These are phyloP conservation scores for Boletus pseudo-olivaceus DNA, from an alignment of 768 basidiomycete species.

Conservation along the genomic window DNA sequence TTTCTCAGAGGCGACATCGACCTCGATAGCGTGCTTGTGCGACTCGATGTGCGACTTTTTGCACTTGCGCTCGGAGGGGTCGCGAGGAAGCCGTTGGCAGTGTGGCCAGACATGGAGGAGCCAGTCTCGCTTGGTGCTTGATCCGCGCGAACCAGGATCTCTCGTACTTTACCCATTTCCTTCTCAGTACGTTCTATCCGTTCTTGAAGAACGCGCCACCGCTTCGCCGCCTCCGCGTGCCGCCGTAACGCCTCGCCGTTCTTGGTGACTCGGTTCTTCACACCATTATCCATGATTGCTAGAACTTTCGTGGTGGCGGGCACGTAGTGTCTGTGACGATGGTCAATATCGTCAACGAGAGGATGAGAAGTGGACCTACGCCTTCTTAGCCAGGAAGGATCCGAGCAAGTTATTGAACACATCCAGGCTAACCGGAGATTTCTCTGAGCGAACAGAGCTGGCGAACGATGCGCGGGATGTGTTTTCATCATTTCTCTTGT, in stretches of 20 bases:
- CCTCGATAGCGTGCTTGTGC: slow-evolving; percentile 49
- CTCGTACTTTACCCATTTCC: slow-evolving; percentile 75
- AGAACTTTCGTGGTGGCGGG: slow-evolving; percentile 92
- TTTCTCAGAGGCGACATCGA: slow-evolving; percentile 81
- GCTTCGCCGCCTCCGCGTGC: slow-evolving; percentile 83
- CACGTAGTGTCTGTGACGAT: slow-evolving; percentile 74
- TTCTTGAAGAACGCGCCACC: slow-evolving; percentile 79
- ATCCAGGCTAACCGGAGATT: slow-evolving; percentile 52
- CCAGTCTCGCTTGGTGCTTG: slow-evolving; percentile 63
- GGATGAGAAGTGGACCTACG: slow-evolving; percentile 44
- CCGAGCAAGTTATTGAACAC: slow-evolving; percentile 64
- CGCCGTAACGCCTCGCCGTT: slow-evolving; percentile 92
- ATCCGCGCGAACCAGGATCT: slow-evolving; percentile 47
- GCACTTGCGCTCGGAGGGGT: slow-evolving; percentile 55
- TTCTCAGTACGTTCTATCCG: slow-evolving; percentile 76
- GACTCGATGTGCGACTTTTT: slow-evolving; percentile 42
- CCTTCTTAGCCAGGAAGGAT: slow-evolving; percentile 85
- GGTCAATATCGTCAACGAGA: slow-evolving; percentile 10
- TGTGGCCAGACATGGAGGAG: slow-evolving; percentile 62
- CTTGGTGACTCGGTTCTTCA: slow-evolving; percentile 90
- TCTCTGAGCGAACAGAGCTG: slow-evolving; percentile 48
- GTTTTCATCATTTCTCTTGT: slow-evolving; percentile 52
- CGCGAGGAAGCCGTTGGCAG: slow-evolving; percentile 58
- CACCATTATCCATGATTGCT: slow-evolving; percentile 90
- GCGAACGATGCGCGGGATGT: slow-evolving; percentile 40